Evolutionary conservation across 78 protist species (phyloP).

Genomic region (Mastigamoeba balamuthi): DNA sequence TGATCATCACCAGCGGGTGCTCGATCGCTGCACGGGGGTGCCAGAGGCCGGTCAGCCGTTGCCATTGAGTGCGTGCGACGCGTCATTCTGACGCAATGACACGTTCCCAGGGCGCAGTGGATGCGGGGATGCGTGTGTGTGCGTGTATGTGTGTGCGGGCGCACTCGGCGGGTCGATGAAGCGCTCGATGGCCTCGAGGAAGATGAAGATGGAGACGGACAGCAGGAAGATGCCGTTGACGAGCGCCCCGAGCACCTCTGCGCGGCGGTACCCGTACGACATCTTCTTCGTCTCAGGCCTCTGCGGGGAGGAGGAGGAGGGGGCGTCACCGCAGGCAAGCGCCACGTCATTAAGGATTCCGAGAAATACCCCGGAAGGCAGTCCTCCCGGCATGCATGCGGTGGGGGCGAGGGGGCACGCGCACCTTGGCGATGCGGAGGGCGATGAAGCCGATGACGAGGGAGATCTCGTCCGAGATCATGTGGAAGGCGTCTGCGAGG

Average conservation of each 20-base stretch:
- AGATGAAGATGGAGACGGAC: constrained; percentile 18
- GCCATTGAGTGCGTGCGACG: too few species aligned
- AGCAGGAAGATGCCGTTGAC: constrained; percentile 42
- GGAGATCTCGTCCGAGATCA: constrained; percentile 35
- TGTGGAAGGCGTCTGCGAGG: constrained; percentile 50
- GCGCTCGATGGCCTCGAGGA: constrained; percentile 20
- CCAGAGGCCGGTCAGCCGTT: too few species aligned
- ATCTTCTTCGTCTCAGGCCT: neutral
- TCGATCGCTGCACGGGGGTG: neutral
- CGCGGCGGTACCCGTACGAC: constrained; percentile 41
- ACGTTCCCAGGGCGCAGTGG: too few species aligned
- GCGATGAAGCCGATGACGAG: constrained; percentile 27
- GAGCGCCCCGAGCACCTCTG: constrained; percentile 58
- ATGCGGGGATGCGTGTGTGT: too few species aligned
- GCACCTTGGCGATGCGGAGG: neutral
- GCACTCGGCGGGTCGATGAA: neutral
- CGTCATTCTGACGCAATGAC: neutral
- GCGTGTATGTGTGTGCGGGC: too few species aligned
- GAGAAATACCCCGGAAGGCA: too few species aligned
- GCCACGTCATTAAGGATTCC: too few species aligned
- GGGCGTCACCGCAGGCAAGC: too few species aligned
- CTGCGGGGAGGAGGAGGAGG: too few species aligned
- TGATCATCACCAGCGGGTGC: constrained; percentile 6
- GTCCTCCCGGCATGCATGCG: too few species aligned
- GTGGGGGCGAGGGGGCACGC: neutral